Conservation (phyloP, 345 rosid species). For the Dovyalis caffra region DNA sequence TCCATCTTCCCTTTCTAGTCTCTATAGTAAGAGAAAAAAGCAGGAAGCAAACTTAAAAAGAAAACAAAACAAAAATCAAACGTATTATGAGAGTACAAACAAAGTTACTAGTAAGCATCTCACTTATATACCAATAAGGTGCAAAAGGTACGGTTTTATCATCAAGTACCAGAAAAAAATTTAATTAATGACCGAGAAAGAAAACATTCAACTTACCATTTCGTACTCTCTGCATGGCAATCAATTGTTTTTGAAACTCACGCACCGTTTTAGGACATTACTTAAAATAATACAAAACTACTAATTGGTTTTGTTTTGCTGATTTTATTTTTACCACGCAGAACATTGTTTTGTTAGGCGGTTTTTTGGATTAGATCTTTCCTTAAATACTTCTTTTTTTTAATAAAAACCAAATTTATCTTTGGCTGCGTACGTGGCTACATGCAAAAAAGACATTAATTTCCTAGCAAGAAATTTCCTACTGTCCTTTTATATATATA, state of each 20-base stretch:
- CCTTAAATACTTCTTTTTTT: background rate
- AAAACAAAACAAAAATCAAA: background rate
- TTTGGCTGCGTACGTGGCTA: background rate
- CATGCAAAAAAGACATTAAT: background rate
- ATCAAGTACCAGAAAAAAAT: background rate
- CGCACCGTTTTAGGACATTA: slow-evolving; percentile 49
- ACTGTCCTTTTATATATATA: too few species aligned
- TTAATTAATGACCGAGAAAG: slow-evolving; percentile 15
- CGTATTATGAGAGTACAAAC: slow-evolving; percentile 14
- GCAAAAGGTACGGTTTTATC: background rate
- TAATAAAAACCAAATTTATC: background rate
- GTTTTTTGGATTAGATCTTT: background rate
- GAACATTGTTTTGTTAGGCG: background rate
- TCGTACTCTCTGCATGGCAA: slow-evolving; percentile 24
- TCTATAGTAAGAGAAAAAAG: background rate
- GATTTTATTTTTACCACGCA: background rate
- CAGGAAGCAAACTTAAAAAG: background rate
- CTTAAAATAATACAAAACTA: slow-evolving; percentile 29
- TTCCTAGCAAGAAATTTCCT: too few species aligned
- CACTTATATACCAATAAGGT: slow-evolving; percentile 41
- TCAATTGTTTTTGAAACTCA: slow-evolving; percentile 24
- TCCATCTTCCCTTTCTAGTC: slow-evolving; percentile 49
- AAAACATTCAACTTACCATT: slow-evolving; percentile 18
- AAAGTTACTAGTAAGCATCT: slow-evolving; percentile 10
- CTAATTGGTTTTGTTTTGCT: background rate